Base-by-base conservation (phyloP, 441 rosid genomes). In the Erodium texanum region DNA sequence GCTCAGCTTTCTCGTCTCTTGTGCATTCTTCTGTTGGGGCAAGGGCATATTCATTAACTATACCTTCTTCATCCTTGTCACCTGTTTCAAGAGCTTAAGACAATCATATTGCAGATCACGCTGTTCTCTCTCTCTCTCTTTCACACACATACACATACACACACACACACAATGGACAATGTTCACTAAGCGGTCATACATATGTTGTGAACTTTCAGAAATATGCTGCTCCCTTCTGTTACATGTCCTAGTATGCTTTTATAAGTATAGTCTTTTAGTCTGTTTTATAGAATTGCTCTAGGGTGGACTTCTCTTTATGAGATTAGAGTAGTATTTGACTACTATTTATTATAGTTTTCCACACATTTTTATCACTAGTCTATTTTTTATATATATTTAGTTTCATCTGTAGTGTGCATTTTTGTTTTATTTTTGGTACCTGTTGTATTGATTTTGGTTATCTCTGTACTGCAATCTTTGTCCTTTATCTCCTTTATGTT, bases 401-500 rank as follows among this genome's bases (percentile, higher is more conserved):
- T 56, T 54, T 20, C 24, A 58, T 58, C 7, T 58, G 27, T 58
- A 22, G 4, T 58, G 63, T 58, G 63, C 63, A 22, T 58, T 34
- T 34, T 34, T 34, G 8, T 58, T 58, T 48, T 48, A 3, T 48
- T 9, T n/a, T 38, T 38, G 45, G 45, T 38, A 38, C 83, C 68
- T 66, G 69, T 62, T 58, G 54, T 67, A 65, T 19, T 14, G 32
- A 66, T 66, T 68, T 70, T 56, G 58, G 59, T 32, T 48, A 7
- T 64, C 58, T 68, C 71, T 38, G n/a, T n/a, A n/a, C n/a, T n/a
- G n/a, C n/a, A n/a, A n/a, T 71, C 48, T 63, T 74, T 79, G 76
- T 74, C 70, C 34, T 72, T 77, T 34, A 9, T 61, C 20, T 70
- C 66, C 66, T 67, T 45, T 62, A 68, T 62, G 74, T 23, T 71